Conservation (phyloP, 2,329 filamentous ascomycete genomes). For the Simplicillium aogashimaense region DNA sequence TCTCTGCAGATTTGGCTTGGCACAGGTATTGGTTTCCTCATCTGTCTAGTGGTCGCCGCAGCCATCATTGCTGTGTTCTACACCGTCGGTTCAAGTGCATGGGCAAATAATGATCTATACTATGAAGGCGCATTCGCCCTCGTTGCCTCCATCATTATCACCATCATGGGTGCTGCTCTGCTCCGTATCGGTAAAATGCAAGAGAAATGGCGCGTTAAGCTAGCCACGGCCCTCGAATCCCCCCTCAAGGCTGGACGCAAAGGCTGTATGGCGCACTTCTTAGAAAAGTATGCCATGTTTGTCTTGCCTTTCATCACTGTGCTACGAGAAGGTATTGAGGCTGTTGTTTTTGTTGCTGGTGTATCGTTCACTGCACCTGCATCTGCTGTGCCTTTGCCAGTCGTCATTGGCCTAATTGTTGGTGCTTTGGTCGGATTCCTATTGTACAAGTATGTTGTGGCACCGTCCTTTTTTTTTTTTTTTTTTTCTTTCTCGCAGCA, state of each 20-base stretch:
- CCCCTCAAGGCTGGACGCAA: constrained; percentile 33
- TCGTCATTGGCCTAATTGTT: constrained; percentile 59
- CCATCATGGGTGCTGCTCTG: constrained; percentile 68
- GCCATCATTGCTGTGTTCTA: constrained; percentile 68
- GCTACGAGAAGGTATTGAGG: constrained; percentile 78
- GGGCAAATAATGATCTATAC: constrained; percentile 59
- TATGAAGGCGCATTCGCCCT: constrained; percentile 76
- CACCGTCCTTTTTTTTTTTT: background rate
- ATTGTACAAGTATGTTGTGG: constrained; percentile 60
- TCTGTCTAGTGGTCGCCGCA: constrained; percentile 56
- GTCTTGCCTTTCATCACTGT: constrained; percentile 78
- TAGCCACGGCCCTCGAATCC: constrained; percentile 56
- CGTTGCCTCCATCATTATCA: constrained; percentile 70
- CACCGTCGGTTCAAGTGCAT: constrained; percentile 53
- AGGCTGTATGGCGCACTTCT: constrained; percentile 47
- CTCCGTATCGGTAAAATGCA: constrained; percentile 76
- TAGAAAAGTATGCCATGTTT: constrained; percentile 80
- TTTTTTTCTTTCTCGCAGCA: too few relatives aligned
- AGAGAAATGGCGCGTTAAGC: constrained; percentile 79
- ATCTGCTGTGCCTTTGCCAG: constrained; percentile 66
- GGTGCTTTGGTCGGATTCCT: constrained; percentile 60
- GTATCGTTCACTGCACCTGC: constrained; percentile 71
- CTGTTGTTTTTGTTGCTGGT: constrained; percentile 76
- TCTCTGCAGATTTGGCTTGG: constrained; percentile 56
- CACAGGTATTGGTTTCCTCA: constrained; percentile 47